phyloP scores from a whole-genome alignment of 345 rosid genomes.

The Sisymbrium altissimum region DNA sequence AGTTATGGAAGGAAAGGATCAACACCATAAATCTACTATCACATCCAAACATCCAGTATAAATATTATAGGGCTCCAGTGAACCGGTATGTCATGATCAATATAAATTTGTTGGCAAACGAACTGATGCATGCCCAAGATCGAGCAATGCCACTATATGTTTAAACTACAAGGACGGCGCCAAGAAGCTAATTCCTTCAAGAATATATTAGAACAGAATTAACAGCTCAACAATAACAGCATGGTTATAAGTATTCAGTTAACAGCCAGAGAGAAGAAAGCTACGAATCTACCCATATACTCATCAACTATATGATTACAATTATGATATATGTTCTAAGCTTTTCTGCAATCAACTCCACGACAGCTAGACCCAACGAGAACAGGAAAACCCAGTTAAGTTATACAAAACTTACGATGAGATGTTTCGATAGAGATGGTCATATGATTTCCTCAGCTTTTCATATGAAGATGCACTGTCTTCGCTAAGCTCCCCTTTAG shows the following conservation, averaged over 20 bases:
- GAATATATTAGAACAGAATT: neutral
- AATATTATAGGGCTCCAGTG: too few relatives aligned
- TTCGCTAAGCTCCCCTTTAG: constrained; percentile 96
- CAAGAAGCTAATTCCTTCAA: neutral
- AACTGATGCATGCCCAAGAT: too few relatives aligned
- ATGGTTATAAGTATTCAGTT: neutral
- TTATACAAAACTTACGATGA: constrained; percentile 67
- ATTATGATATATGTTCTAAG: constrained; percentile 7
- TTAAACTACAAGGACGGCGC: neutral
- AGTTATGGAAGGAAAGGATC: too few relatives aligned
- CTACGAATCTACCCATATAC: constrained; percentile 17
- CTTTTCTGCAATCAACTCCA: constrained; percentile 4
- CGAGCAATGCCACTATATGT: neutral
- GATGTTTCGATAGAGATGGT: constrained; percentile 82
- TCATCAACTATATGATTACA: neutral
- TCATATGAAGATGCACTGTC: constrained; percentile 87
- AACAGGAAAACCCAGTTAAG: constrained; percentile 12
- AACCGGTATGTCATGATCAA: too few relatives aligned
- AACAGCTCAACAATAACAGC: neutral
- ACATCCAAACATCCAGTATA: too few relatives aligned
- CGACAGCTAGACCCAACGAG: constrained; percentile 8
- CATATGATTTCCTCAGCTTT: constrained; percentile 92
- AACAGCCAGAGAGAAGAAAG: constrained; percentile 17
- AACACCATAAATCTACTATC: too few relatives aligned
- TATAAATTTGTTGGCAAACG: too few relatives aligned